These are phyloP conservation scores for Tricholoma saponaceum DNA, from an alignment of 768 basidiomycete genomes.

Conservation along the genomic window DNA sequence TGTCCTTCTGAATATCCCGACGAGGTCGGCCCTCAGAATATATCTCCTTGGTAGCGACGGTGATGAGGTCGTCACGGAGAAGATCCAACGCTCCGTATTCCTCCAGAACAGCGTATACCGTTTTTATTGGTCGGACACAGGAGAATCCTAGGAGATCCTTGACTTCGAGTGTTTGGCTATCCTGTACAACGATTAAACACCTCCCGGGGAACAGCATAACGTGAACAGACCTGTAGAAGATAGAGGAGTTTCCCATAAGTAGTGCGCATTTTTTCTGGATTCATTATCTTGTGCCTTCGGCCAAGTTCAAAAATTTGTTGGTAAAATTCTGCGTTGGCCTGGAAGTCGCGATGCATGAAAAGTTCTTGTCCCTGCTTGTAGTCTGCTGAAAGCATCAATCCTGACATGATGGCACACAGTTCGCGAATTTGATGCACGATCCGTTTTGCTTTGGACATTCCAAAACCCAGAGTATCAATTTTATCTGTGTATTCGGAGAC, in stretches of 20 bases:
- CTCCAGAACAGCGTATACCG: conserved; percentile 67
- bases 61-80: conserved; percentile 72
- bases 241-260: conserved; percentile 88
- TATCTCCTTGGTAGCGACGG: conserved; percentile 79
- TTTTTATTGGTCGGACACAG: conserved; percentile 74
- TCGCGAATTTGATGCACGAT: conserved; percentile 86
- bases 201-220: not conserved
- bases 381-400: conserved; percentile 76
- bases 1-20: conserved; percentile 80
- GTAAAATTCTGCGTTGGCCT: conserved; percentile 76
- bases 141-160: conserved; percentile 76
- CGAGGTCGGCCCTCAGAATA: conserved; percentile 67
- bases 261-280: conserved; percentile 87
- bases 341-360: conserved; percentile 78
- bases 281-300: conserved; percentile 86
- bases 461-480: conserved; percentile 77
- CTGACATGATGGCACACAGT: conserved; percentile 84
- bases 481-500: conserved; percentile 91
- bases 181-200: conserved; percentile 37
- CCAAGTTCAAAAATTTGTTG: conserved; percentile 80
- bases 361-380: conserved; percentile 88
- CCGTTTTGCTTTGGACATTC: conserved; percentile 79
- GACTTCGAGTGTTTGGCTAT: conserved; percentile 82
- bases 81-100: conserved; percentile 59
- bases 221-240: conserved; percentile 60